These are phyloP conservation scores for Phytophthora sp. DNA, from an alignment of 352 stramenopile genomes.

Conservation along the genomic window DNA sequence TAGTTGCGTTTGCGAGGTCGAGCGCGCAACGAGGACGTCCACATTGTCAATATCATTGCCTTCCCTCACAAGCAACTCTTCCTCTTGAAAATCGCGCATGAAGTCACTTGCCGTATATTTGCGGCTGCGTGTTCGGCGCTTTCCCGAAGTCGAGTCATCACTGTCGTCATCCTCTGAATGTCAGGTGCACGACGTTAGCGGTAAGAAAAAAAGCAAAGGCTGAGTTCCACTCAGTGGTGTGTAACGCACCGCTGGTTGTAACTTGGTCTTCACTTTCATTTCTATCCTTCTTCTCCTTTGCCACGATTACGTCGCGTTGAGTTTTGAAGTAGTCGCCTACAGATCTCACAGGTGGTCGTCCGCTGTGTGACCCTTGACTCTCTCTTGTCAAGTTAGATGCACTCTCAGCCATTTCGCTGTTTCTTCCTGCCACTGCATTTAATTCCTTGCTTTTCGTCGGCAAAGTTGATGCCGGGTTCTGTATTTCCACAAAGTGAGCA, in stretches of 20 bases:
- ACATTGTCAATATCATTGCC: conserved; percentile 21
- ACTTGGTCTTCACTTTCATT: conserved; percentile 13
- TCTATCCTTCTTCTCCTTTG: conserved; percentile 21
- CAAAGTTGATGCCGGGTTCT: conserved; percentile 45
- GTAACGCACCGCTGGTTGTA: conserved; percentile 27
- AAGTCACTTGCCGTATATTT: conserved; percentile 83
- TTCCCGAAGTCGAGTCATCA: conserved; percentile 42
- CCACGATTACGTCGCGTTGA: conserved; percentile 41
- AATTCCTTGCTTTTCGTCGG: conserved; percentile 25
- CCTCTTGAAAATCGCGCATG: conserved; percentile 81
- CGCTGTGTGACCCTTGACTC: conserved; percentile 1
- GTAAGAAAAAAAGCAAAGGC: neutral
- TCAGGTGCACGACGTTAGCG: neutral
- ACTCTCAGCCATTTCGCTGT: neutral
- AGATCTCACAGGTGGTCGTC: conserved; percentile 21
- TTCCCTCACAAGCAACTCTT: conserved; percentile 49
- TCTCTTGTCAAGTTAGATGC: neutral
- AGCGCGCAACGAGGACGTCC: conserved; percentile 19
- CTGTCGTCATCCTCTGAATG: conserved; percentile 50
- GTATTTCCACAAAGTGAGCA: conserved; percentile 53
- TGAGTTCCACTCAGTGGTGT: neutral
- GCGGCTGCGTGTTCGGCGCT: conserved; percentile 45
- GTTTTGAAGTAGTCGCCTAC: conserved; percentile 73
- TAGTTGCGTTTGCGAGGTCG: conserved; percentile 25
- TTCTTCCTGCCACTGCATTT: no score